phyloP scores from a whole-genome alignment of 2,329 filamentous ascomycete species.

The Calonectria pteridis region DNA sequence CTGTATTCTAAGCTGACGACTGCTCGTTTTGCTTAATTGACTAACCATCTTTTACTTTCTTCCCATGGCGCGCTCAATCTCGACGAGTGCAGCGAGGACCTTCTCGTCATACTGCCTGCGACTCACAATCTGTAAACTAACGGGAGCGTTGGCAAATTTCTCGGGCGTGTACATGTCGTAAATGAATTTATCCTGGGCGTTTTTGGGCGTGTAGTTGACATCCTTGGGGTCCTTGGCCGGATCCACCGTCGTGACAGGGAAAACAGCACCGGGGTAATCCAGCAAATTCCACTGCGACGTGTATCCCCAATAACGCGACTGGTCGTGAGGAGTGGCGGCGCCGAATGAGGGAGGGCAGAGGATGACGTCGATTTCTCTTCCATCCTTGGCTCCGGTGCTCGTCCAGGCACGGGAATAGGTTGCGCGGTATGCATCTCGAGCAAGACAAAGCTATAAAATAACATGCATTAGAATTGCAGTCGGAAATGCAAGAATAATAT shows the following conservation, averaged over 20 bases:
- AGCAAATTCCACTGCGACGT: constrained; percentile 77
- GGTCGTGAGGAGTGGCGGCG: constrained; percentile 59
- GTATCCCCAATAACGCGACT: constrained; percentile 70
- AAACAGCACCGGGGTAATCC: constrained; percentile 73
- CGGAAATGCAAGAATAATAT: not conserved
- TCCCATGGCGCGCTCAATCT: constrained; percentile 43
- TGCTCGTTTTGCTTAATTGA: not conserved
- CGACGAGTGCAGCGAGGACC: constrained; percentile 42
- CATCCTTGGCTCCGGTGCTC: constrained; percentile 45
- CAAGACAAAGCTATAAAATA: constrained; percentile 44
- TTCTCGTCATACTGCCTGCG: constrained; percentile 48
- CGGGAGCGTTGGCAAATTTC: constrained; percentile 41
- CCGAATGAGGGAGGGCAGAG: constrained; percentile 71
- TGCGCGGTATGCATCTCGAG: constrained; percentile 55
- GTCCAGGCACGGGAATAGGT: constrained; percentile 55
- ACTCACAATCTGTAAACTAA: constrained; percentile 46
- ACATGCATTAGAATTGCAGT: not conserved
- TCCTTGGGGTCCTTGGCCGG: constrained; percentile 42
- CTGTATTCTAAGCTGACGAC: not conserved
- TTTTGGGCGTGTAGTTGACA: constrained; percentile 42
- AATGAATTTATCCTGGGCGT: constrained; percentile 44
- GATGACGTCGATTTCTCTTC: constrained; percentile 67
- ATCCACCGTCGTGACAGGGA: constrained; percentile 63
- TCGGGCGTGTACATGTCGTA: constrained; percentile 46
- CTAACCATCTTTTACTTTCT: constrained; percentile 14